Evolutionary conservation across 306 rosid genomes (phyloP), one percentile per base, ranked within the genome.

Genomic region (Datisca glomerata): DNA sequence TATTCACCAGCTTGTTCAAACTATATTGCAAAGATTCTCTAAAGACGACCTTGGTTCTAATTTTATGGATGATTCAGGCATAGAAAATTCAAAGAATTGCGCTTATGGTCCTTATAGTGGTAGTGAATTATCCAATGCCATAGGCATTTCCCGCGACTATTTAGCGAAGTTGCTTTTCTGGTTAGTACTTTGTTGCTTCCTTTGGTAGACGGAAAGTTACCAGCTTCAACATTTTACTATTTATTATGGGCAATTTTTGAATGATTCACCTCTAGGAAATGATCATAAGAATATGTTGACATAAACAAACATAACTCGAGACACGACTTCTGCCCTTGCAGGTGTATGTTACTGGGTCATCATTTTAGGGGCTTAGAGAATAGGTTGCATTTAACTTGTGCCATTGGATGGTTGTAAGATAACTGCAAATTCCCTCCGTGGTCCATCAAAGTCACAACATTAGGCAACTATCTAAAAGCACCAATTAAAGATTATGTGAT

Each of bases 321-420:
- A 25, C 8, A 8, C 6, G 4, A 4, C 31, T 4, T 25, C 12
- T 47, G 12, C 21, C 23, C 53, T 63, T 39, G 59, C 85, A 91
- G 98, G 98, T 91, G 98, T 55, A 91, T 91, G 98, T 67, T 91
- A 43, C 62, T 91, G 65, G 98, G 98, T 42, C 98, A 91, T 62
- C 98, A 84, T 72, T 64, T 91, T 40, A 73, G 94, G 67, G 94
- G 98, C 59, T 80, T 91, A 85, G 98, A 91, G 69, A 91, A 91
- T 55, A 73, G 98, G 57, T 61, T 91, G 58, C 93, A 91, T 53
- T 69, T 91, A 18, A 84, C 85, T 49, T 91, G 96, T 57, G 98
- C 70, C 24, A 92, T 91, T 46, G 94, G 96, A 52, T 59, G 84
- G 58, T 70, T 91, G 59, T 91, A 63, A 59, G 65, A 63, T 45